These are phyloP conservation scores for Epichloe scottii DNA, from an alignment of 2,329 filamentous ascomycete species.

Conservation along the genomic window DNA sequence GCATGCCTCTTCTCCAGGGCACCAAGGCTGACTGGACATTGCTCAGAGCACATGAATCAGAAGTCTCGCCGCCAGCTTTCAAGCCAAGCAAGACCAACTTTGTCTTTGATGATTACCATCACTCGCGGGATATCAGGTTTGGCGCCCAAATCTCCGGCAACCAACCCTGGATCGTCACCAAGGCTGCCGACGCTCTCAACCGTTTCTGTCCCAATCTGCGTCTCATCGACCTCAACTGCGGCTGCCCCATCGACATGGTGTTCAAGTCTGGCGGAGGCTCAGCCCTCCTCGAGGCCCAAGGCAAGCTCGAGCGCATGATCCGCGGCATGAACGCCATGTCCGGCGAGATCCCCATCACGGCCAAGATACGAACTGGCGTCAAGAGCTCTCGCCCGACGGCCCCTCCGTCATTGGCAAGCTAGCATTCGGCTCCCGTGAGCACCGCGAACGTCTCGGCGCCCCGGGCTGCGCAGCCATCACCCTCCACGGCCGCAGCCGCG, in stretches of 20 bases:
- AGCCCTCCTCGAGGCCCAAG: slow-evolving; percentile 74
- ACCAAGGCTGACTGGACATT: slow-evolving; percentile 89
- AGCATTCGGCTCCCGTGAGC: slow-evolving; percentile 65
- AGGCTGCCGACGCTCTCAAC: slow-evolving; percentile 72
- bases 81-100: slow-evolving; percentile 29
- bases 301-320: slow-evolving; percentile 87
- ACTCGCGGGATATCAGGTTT: slow-evolving; percentile 72
- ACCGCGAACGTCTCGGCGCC: slow-evolving; percentile 55
- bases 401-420: slow-evolving; percentile 70
- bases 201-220: slow-evolving; percentile 70
- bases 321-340: slow-evolving; percentile 93
- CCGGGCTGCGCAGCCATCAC: slow-evolving; percentile 91
- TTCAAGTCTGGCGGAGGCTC: slow-evolving; percentile 82
- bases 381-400: slow-evolving; percentile 69
- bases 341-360: slow-evolving; percentile 79
- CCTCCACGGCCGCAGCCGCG: slow-evolving; percentile 81
- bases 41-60: slow-evolving; percentile 81
- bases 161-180: slow-evolving; percentile 82
- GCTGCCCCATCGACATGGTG: slow-evolving; percentile 91
- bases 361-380: slow-evolving; percentile 89
- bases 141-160: slow-evolving; percentile 88
- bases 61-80: slow-evolving; percentile 60
- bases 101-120: slow-evolving; percentile 68
- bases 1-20: slow-evolving; percentile 78
- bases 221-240: slow-evolving; percentile 90